A percentile compares a stretch with the other conserved stretches of the same genome.
Evolutionary conservation across 2,329 filamentous ascomycete species (phyloP).

Genomic region (Neurospora sp.): DNA sequence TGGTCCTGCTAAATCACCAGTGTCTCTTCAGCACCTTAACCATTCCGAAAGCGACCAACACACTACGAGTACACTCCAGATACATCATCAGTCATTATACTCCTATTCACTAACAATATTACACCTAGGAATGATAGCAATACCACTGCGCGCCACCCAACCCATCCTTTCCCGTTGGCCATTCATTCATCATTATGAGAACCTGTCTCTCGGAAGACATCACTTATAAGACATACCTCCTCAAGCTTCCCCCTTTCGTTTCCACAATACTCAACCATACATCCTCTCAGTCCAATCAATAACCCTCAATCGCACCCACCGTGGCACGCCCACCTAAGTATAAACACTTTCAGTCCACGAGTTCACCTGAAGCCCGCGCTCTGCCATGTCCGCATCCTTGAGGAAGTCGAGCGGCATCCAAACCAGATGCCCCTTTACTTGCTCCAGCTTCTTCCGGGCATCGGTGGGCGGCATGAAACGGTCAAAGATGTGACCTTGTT

Average conservation of each 20-base stretch:
- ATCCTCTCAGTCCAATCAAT: not conserved
- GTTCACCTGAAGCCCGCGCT: conserved; percentile 80
- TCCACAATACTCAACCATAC: not conserved
- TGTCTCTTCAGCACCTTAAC: too few relatives aligned
- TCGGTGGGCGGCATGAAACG: conserved; percentile 64
- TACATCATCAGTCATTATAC: not conserved
- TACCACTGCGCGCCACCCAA: not conserved
- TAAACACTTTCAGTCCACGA: conserved; percentile 80
- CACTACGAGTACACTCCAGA: not conserved
- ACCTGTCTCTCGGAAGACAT: not conserved
- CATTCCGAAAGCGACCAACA: too few relatives aligned
- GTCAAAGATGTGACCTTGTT: conserved; percentile 81
- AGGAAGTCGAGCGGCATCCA: conserved; percentile 93
- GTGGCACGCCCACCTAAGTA: conserved; percentile 34
- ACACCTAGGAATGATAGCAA: not conserved
- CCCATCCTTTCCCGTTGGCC: not conserved
- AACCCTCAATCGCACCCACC: not conserved
- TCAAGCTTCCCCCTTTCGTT: too few relatives aligned
- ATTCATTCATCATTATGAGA: not conserved
- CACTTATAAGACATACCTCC: not conserved
- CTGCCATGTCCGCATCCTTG: conserved; percentile 77
- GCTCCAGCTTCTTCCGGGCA: conserved; percentile 64
- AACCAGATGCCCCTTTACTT: conserved; percentile 80
- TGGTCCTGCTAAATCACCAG: too few relatives aligned
- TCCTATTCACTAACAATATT: not conserved